Percentiles rank a stretch among this genome's conserved stretches.
These are phyloP conservation scores for Macrophomina pseudophaseolina DNA, from an alignment of 2,329 filamentous ascomycete genomes.

Conservation along the genomic window DNA sequence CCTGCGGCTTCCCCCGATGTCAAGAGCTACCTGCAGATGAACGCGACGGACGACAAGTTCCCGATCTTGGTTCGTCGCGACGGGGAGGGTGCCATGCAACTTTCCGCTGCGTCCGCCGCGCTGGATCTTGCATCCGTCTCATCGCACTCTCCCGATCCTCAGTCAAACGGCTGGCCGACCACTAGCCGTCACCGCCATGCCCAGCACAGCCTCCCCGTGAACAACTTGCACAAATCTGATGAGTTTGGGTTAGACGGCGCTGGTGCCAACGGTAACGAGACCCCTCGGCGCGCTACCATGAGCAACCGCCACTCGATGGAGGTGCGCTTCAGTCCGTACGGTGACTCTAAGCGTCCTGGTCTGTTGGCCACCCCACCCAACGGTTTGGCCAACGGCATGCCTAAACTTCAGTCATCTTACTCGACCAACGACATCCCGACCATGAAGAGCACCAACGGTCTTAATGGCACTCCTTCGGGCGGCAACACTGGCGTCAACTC, in stretches of 20 bases:
- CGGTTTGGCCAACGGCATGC: slow-evolving; percentile 63
- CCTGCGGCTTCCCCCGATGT: slow-evolving; percentile 66
- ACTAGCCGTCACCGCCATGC: slow-evolving; percentile 67
- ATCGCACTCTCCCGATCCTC: slow-evolving; percentile 65
- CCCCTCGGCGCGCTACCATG: slow-evolving; percentile 35
- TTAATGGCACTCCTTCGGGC: slow-evolving; percentile 43
- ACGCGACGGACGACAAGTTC: slow-evolving; percentile 81
- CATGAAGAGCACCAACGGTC: slow-evolving; percentile 69
- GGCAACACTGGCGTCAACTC: slow-evolving; percentile 46
- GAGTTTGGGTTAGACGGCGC: slow-evolving; percentile 34
- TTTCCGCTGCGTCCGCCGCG: slow-evolving; percentile 80
- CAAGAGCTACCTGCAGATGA: slow-evolving; percentile 72
- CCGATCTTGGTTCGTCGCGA: slow-evolving; percentile 76
- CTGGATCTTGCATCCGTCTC: slow-evolving; percentile 78
- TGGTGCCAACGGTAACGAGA: slow-evolving; percentile 37
- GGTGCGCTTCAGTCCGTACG: slow-evolving; percentile 47
- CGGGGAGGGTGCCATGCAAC: slow-evolving; percentile 61
- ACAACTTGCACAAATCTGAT: slow-evolving; percentile 52
- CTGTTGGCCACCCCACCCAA: slow-evolving; percentile 64
- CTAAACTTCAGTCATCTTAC: slow-evolving; percentile 84
- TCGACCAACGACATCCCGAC: slow-evolving; percentile 90
- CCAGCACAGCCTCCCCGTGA: slow-evolving; percentile 64
- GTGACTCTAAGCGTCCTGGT: slow-evolving; percentile 52
- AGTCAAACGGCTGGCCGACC: slow-evolving; percentile 60
- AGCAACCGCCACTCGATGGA: slow-evolving; percentile 56